Base-by-base conservation (phyloP, 2,329 filamentous ascomycete genomes). In the Cladophialophora yegresii region DNA sequence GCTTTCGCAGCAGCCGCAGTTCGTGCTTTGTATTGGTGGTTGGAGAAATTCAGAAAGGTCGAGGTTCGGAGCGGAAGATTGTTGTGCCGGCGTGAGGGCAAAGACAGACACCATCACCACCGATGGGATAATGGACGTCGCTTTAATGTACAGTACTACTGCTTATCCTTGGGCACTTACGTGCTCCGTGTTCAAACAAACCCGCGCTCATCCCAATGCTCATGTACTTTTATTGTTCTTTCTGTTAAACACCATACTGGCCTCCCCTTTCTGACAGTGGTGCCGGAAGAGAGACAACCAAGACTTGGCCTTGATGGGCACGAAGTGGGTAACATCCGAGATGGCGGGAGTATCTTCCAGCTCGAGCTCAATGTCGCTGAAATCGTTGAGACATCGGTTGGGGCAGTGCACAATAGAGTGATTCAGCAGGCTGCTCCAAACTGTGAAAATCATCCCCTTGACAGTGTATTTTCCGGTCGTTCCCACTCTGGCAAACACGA, bases 31-130 rank as follows among this genome's bases (percentile, higher is more conserved):
- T n/a, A 20, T 20, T 49, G 20, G 4, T 13, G 47, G 8, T 50
- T 20, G 54, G 36, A 30, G 30, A 30, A 56, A 56, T 54, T 54
- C 51, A 4, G 33, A n/a, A 33, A 54, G n/a, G 47, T 23, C 45
- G 20, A 26, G 47, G 47, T 50, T 49, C 26, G 55, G 28, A 45
- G 3, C 20, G 28, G 26, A 43, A 20, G 12, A 40, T 36, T 40
- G 16, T 54, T n/a, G 30, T 30, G 28, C 16, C 12, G 23, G 26
- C 9, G 4, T 28, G n/a, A n/a, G n/a, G n/a, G n/a, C n/a, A n/a
- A n/a, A n/a, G n/a, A n/a, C n/a, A n/a, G n/a, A n/a, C n/a, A n/a
- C n/a, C n/a, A n/a, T n/a, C n/a, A n/a, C n/a, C n/a, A n/a, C n/a
- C n/a, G n/a, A n/a, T n/a, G n/a, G n/a, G n/a, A n/a, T n/a, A n/a